Evolutionary conservation across 108 stramenopile species (phyloP).

Genomic region (Cafeteria roenbergensis): DNA sequence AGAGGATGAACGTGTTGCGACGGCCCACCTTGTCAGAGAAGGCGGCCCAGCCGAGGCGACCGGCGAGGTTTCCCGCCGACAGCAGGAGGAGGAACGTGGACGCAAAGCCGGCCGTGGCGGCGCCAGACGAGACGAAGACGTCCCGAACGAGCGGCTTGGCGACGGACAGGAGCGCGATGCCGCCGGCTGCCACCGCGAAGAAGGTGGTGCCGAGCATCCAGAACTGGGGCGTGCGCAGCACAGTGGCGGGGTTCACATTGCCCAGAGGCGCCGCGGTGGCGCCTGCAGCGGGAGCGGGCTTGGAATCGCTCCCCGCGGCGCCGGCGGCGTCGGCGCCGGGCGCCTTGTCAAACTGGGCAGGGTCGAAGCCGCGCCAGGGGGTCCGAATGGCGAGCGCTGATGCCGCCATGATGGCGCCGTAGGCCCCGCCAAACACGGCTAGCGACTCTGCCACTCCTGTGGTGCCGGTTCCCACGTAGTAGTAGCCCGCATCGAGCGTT

Average conservation of each 20-base stretch:
- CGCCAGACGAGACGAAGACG: slow-evolving; percentile 50
- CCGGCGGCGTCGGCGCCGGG: no score
- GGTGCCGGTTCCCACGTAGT: slow-evolving; percentile 48
- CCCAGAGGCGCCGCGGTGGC: no score
- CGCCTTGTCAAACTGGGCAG: no score
- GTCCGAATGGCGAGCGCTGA: no score
- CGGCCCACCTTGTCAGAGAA: slow-evolving; percentile 58
- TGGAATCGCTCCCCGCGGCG: no score
- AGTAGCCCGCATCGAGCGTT: slow-evolving; percentile 37
- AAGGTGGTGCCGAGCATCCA: slow-evolving; percentile 54
- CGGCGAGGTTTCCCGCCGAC: slow-evolving; percentile 55
- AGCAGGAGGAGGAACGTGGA: slow-evolving; percentile 58
- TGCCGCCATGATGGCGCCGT: no score
- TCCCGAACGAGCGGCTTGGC: slow-evolving; percentile 72
- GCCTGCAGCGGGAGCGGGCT: no score
- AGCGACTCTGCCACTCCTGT: slow-evolving; percentile 45
- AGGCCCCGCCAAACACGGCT: slow-evolving; percentile 31
- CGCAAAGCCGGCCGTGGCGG: slow-evolving; percentile 35
- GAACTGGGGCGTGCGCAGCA: slow-evolving; percentile 52
- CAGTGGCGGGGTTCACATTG: slow-evolving; percentile 16
- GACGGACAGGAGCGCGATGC: slow-evolving; percentile 56
- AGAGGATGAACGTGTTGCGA: slow-evolving; percentile 46
- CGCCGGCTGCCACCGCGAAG: slow-evolving; percentile 58
- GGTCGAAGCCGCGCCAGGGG: no score
- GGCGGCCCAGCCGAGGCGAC: slow-evolving; percentile 64